Evolutionary conservation across 2,329 filamentous ascomycete species (phyloP).

Genomic region (Botrytis pseudocinerea): DNA sequence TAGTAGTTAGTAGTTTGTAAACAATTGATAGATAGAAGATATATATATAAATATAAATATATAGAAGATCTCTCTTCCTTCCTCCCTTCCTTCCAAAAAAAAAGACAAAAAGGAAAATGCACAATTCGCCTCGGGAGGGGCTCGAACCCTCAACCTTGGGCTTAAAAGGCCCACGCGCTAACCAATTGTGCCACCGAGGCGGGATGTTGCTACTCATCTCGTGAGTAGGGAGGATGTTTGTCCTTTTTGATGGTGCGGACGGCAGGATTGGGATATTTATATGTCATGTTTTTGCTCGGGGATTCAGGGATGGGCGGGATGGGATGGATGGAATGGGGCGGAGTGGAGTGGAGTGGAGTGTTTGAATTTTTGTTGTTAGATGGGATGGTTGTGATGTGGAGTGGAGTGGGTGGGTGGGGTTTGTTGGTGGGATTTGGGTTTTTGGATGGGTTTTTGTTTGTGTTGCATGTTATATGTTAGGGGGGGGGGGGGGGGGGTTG

Average conservation of each 20-base stretch:
- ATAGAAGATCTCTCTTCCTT: too few relatives aligned
- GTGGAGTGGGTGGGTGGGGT: neutral
- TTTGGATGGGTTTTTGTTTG: neutral
- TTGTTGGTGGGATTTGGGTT: neutral
- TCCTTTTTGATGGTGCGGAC: neutral
- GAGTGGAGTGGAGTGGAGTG: too few relatives aligned
- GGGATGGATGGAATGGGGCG: neutral
- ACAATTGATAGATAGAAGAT: too few relatives aligned
- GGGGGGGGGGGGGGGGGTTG: too few relatives aligned
- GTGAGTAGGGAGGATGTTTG: neutral
- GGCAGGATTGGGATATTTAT: accelerated
- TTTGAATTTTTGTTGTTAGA: neutral
- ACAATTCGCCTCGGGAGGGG: conserved; percentile 3
- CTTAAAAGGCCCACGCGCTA: conserved; percentile 24
- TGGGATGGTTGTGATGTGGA: neutral
- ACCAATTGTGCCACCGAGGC: conserved; percentile 23
- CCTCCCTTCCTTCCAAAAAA: too few relatives aligned
- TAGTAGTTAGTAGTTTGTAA: too few relatives aligned
- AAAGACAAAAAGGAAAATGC: neutral
- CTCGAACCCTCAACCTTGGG: conserved; percentile 23
- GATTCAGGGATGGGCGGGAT: neutral
- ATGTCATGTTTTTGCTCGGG: neutral
- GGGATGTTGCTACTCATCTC: neutral
- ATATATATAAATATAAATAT: too few relatives aligned
- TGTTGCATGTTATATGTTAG: too few relatives aligned